These are phyloP conservation scores for Nadsonia commutata DNA, from an alignment of 1,139 yeast genomes.

Conservation along the genomic window DNA sequence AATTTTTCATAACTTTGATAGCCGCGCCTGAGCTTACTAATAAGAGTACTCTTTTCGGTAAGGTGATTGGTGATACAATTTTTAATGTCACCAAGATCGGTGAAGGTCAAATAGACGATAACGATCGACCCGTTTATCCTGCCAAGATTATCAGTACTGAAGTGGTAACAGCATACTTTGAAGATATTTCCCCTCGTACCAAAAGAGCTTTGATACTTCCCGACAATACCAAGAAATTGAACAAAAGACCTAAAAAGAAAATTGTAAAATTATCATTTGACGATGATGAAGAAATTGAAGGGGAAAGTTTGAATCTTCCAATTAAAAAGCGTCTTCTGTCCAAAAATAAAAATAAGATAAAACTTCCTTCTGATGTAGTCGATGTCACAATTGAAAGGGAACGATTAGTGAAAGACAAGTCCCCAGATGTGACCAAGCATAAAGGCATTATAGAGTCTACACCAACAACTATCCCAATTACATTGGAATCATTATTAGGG, in stretches of 20 bases:
- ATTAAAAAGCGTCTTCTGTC: conserved; percentile 2
- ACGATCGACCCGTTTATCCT: conserved; percentile 38
- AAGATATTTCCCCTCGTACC: conserved; percentile 24
- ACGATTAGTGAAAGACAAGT: too few relatives aligned
- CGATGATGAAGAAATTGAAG: conserved; percentile 20
- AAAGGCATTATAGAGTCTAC: too few relatives aligned
- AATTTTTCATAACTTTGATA: conserved; percentile 41
- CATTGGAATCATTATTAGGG: conserved; percentile 3
- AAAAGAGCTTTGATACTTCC: conserved; percentile 6
- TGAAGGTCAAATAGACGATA: conserved; percentile 32
- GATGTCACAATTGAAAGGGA: conserved; percentile 1
- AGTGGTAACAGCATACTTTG: conserved; percentile 37
- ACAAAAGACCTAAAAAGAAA: conserved; percentile 9
- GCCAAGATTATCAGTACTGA: conserved; percentile 29
- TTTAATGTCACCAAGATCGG: conserved; percentile 39
- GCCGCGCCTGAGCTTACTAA: conserved; percentile 30
- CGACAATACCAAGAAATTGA: conserved; percentile 1
- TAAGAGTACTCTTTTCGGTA: conserved; percentile 45
- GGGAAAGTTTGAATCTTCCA: too few relatives aligned
- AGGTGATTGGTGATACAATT: conserved; percentile 44
- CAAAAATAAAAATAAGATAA: not conserved
- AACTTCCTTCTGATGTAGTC: not conserved
- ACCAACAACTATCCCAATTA: too few relatives aligned
- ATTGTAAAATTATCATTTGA: conserved; percentile 19
- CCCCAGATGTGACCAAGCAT: too few relatives aligned